Evolutionary conservation across 306 rosid species (phyloP), one percentile per base, ranked within the genome.

Genomic region (Rosa lucieae): DNA sequence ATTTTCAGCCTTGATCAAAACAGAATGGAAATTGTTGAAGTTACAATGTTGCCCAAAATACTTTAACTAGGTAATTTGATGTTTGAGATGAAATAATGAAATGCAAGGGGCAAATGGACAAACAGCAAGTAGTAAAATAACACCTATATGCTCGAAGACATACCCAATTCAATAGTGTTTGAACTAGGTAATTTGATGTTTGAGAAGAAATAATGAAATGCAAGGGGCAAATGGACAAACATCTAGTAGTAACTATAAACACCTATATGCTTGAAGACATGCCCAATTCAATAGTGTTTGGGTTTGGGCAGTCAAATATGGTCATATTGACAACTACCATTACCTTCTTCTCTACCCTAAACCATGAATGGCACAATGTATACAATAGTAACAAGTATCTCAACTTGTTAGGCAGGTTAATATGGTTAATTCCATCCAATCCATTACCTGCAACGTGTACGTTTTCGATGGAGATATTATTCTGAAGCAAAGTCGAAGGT

Each of bases 401-500:
- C 17, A 29, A 62, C n/a, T 43, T 63, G 20, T 5, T 32, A 63
- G 40, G 23, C 70, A 66, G 20, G 70, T 39, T 15, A 37, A 29
- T 29, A 12, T 26, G 42, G 69, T 17, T 15, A 18, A 17, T 37
- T 2, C 13, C 46, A 84, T 47, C 42, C 78, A 84, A 78, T 83
- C 69, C 77, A 74, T 86, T 76, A 95, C 99, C 99, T 95, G 99
- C 83, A 95, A 82, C 40, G 96, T 95, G 74, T 88, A 90, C 49
- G 90, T 83, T 80, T 93, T 95, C 70, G 85, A 81, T 8, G 99
- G 99, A 75, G 99, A 95, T 83, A 95, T 93, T 83, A 95, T 88
- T 70, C 99, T 91, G 83, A 95, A 95, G 92, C 99, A 95, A 82
- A 95, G 97, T 71, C 98, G 89, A 74, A 95, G 86, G 86, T 95